Percentiles rank a stretch among this genome's conserved stretches.
Conservation (phyloP, 768 basidiomycete species). For the Pleurotus cornucopiae region DNA sequence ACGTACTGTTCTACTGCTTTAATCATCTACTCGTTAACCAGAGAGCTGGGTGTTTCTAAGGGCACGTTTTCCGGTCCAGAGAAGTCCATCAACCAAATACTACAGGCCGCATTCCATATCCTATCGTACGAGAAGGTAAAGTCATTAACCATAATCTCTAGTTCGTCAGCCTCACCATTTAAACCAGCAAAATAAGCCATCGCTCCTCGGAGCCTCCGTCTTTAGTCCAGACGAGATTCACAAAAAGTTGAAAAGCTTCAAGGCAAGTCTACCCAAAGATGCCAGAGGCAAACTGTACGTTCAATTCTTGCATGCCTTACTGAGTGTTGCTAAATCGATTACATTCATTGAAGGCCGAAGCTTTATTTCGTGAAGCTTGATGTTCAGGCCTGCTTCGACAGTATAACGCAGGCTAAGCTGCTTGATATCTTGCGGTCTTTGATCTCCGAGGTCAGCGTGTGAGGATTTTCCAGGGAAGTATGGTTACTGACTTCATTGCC, state of each 20-base stretch:
- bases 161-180: no score
- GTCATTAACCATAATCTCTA: not conserved
- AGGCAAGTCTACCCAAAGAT: slow-evolving; percentile 39
- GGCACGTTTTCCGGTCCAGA: slow-evolving; percentile 24
- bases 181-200: slow-evolving; percentile 53
- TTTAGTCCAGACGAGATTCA: slow-evolving; percentile 85
- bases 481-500: not conserved
- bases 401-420: slow-evolving; percentile 85
- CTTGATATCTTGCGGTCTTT: slow-evolving; percentile 70
- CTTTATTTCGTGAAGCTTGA: slow-evolving; percentile 97
- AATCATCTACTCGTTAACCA: not conserved
- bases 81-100: slow-evolving; percentile 82
- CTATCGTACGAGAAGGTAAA: slow-evolving; percentile 83
- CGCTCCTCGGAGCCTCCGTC: slow-evolving; percentile 76
- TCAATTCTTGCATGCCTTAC: not conserved
- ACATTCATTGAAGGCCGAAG: slow-evolving; percentile 52
- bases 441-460: slow-evolving; percentile 56
- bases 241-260: slow-evolving; percentile 65
- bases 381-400: slow-evolving; percentile 95
- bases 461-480: no score
- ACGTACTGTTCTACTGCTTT: not conserved
- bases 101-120: slow-evolving; percentile 83
- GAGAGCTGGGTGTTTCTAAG: slow-evolving; percentile 15
- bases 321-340: not conserved
- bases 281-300: slow-evolving; percentile 48